Evolutionary conservation across 164 flowering plant genomes (phyloP), one percentile per base, ranked within the genome.

Genomic region (Vitis labrusca): DNA sequence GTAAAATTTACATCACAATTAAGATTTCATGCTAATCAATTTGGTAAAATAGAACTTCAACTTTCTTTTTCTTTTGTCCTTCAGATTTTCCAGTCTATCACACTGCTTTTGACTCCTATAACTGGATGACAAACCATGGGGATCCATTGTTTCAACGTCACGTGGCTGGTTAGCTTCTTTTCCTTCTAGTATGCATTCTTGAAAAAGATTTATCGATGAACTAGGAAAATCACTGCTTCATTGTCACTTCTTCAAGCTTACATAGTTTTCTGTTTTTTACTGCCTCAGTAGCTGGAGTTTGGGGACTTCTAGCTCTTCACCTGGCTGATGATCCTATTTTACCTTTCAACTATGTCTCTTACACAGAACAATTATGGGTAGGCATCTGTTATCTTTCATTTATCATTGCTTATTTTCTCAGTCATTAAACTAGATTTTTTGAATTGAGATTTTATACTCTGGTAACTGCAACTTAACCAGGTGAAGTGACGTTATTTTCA

Each of bases 1-100:
- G 44, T 32, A 32, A 32, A 32, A 32, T 59, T 59, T 10, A 9
- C 13, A 9, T 30, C 37, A 19, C 27, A 50, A 50, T 9, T 5
- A 64, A 23, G 55, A 17, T 19, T 19, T 50, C 29, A 12, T 49
- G 30, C 55, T 63, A 10, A 19, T 49, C 59, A 55, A 14, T 66
- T 66, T 58, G 61, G 64, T 29, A 29, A 32, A 32, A 32, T 32
- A 32, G 44, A 32, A 32, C 44, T 32, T 32, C 44, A 32, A 32
- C 7, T 32, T 32, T 32, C 44, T 51, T 68, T 9, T 62, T 7
- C 10, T 3, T 23, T 65, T 32, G 9, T 74, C 50, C 13, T 73
- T 37, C 89, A 95, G 99, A 91, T 83, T 93, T 84, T 65, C 97
- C 97, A 57, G 98, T 90, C 65, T 95, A 95, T 73, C 99, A 95